Evolutionary conservation across 257 asterid genomes (phyloP).

Genomic region (Cordia subcordata): DNA sequence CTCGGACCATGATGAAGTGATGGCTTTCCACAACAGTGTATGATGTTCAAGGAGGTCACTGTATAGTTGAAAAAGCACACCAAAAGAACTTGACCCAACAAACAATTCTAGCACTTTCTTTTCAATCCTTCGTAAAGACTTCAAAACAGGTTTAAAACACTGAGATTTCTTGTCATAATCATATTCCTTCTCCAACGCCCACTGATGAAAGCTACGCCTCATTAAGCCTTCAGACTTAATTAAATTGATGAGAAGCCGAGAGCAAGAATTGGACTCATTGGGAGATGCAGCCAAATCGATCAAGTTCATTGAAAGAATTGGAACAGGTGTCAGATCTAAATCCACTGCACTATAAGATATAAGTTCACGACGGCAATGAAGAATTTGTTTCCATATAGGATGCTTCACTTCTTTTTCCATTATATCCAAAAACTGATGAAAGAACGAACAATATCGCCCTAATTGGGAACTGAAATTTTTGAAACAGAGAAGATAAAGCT

Average conservation of each 20-base stretch:
- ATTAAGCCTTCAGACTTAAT: slow-evolving; percentile 49
- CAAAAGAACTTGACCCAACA: slow-evolving; percentile 50
- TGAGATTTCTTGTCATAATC: slow-evolving; percentile 19
- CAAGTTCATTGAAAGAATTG: slow-evolving; percentile 52
- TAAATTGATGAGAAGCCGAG: slow-evolving; percentile 35
- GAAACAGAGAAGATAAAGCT: slow-evolving; percentile 66
- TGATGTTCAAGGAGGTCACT: slow-evolving; percentile 72
- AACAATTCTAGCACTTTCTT: slow-evolving; percentile 56
- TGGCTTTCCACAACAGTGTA: slow-evolving; percentile 60
- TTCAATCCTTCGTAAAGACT: slow-evolving; percentile 51
- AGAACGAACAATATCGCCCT: slow-evolving; percentile 45
- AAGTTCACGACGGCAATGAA: slow-evolving; percentile 39
- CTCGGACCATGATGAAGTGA: slow-evolving; percentile 39
- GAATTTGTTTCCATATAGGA: slow-evolving; percentile 62
- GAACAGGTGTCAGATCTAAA: slow-evolving; percentile 27
- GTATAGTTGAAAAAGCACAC: slow-evolving; percentile 44
- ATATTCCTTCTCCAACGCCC: slow-evolving; percentile 51
- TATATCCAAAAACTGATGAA: slow-evolving; percentile 38
- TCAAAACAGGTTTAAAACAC: slow-evolving; percentile 37
- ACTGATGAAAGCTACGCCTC: slow-evolving; percentile 71
- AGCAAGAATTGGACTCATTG: slow-evolving; percentile 29
- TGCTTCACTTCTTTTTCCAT: slow-evolving; percentile 55
- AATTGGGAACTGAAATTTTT: slow-evolving; percentile 59
- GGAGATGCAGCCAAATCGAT: slow-evolving; percentile 34
- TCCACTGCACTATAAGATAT: slow-evolving; percentile 25